Percentiles rank a stretch among this genome's conserved stretches.
Conservation (phyloP, 805 yeast species). For the Lachancea fermentati region DNA sequence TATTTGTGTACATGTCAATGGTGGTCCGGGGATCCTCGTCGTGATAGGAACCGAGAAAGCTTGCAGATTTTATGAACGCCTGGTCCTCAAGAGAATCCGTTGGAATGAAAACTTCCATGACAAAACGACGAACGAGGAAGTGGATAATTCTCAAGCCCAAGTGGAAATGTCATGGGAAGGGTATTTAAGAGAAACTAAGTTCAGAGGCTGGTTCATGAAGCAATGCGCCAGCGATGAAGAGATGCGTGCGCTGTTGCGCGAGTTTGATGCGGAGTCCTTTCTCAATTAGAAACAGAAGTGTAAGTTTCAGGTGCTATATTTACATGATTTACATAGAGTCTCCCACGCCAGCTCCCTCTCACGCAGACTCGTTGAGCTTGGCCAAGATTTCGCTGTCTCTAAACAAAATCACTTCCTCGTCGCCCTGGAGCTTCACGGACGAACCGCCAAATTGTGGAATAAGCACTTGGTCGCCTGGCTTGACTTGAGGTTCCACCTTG, state of each 20-base stretch:
- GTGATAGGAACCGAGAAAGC: conserved; percentile 70
- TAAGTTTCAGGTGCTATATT: not conserved
- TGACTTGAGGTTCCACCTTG: conserved; percentile 64
- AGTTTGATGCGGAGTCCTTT: conserved; percentile 53
- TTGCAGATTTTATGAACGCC: conserved; percentile 54
- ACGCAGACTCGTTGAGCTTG: conserved; percentile 58
- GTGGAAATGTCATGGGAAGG: conserved; percentile 70
- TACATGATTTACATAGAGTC: not conserved
- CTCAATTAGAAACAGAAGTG: conserved; percentile 17
- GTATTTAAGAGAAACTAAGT: conserved; percentile 44
- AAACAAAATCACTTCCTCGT: conserved; percentile 68
- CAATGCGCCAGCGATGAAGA: conserved; percentile 46
- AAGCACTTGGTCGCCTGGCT: conserved; percentile 88
- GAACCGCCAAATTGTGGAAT: conserved; percentile 95
- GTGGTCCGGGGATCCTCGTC: conserved; percentile 51
- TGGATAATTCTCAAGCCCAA: conserved; percentile 40
- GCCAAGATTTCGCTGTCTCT: conserved; percentile 95
- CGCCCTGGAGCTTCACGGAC: conserved; percentile 79
- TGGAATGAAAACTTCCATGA: conserved; percentile 56
- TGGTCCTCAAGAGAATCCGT: conserved; percentile 54
- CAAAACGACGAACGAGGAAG: conserved; percentile 20
- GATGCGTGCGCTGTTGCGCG: conserved; percentile 41
- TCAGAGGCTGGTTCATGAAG: conserved; percentile 66
- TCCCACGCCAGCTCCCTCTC: no score
- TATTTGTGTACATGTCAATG: conserved; percentile 40